Base-by-base conservation (phyloP, 2,329 filamentous ascomycete genomes). In the Trichophyton mentagrophytes region DNA sequence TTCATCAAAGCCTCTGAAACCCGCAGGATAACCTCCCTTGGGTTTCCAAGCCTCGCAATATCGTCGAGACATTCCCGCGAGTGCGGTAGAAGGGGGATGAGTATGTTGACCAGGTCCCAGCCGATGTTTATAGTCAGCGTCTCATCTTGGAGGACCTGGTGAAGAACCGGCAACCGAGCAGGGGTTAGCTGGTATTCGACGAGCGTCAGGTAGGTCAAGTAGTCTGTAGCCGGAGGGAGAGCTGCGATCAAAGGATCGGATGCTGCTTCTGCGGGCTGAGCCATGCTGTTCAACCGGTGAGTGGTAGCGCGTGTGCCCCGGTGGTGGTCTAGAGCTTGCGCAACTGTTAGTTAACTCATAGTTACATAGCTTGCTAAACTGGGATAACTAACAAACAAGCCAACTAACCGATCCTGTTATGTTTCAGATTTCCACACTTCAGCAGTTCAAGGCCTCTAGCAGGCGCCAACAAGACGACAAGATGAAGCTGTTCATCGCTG, bases 171-270 rank as follows among this genome's bases (percentile, higher is more conserved):
- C 20, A 86, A 72, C 59, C 79, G 82, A 60, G 81, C 78, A 40
- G 77, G 75, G 6, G 78, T 84, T 57, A 86, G 74, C 66, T 85
- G 84, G 71, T 85, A 84, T 67, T 86, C 84, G 59, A 86, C 71
- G 49, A 86, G 75, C 13, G 84, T 86, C 56, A 85, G 76, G 68
- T 86, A 86, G n/a, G 82, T 85, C 61, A 85, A 72, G 67, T 85
- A 83, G 70, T 86, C 84, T 2, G 82, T 84, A 11, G 76, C 78
- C 2, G 84, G 84, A 7, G 84, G 84, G 55, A 84, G 71, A 27
- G 83, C 81, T 65, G 79, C 75, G 63, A 85, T 71, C 59, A 86
- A 76, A 49, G 82, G 82, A 62, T 77, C 72, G 53, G 74, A 70
- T 40, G 65, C 62, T 60, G 65, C 62, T 60, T 70, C 22, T 27